phyloP scores from a whole-genome alignment of 2,329 filamentous ascomycete genomes.

The Trichoderma sp. region DNA sequence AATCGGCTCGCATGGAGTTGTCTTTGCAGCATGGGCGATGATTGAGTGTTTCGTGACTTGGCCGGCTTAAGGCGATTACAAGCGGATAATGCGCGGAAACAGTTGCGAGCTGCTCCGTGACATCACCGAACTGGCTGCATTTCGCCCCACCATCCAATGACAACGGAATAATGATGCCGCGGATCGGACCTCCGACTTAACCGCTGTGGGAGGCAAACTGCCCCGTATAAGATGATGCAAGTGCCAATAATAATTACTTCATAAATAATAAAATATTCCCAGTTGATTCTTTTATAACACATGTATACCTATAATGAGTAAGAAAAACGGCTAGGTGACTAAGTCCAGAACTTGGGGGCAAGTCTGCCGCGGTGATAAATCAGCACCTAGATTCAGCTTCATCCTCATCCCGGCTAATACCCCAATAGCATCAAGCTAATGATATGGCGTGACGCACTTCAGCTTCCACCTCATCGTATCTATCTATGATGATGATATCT shows the following conservation, averaged over 20 bases:
- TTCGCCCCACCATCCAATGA: background rate
- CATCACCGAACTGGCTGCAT: conserved; percentile 9
- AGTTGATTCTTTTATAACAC: background rate
- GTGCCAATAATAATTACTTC: background rate
- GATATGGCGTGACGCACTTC: conserved; percentile 4
- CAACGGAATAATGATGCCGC: background rate
- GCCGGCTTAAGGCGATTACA: background rate
- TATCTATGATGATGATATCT: background rate
- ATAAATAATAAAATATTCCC: background rate
- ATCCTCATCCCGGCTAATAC: background rate
- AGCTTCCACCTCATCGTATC: background rate
- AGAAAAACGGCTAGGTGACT: background rate
- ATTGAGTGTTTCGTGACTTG: background rate
- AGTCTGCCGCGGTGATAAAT: background rate
- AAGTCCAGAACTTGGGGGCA: background rate
- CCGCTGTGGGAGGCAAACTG: background rate
- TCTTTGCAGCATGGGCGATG: conserved; percentile 4
- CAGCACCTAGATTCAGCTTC: background rate
- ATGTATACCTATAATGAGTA: background rate
- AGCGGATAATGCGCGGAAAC: background rate
- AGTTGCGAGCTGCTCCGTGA: background rate
- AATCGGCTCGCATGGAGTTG: background rate
- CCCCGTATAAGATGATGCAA: background rate
- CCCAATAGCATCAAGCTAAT: background rate
- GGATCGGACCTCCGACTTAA: conserved; percentile 6